A percentile compares a stretch with the other conserved stretches of the same genome.
Conservation (phyloP, 805 yeast genomes). For the Nakazawaea anatomiae region DNA sequence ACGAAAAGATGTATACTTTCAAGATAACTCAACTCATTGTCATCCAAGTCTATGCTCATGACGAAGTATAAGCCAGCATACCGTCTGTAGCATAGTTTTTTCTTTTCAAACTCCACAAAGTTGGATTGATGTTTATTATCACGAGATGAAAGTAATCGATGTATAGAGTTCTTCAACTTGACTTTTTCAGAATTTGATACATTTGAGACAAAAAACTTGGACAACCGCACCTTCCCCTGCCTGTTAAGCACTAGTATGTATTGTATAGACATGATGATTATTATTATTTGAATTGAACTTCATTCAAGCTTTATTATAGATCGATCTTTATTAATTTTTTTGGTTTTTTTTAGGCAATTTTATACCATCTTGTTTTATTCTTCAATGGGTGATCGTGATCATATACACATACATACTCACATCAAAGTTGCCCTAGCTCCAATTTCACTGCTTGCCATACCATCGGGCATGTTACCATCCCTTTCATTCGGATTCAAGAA, state of each 20-base stretch:
- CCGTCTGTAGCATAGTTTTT: slow-evolving; percentile 75
- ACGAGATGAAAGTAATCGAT: slow-evolving; percentile 71
- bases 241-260: slow-evolving; percentile 80
- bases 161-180: slow-evolving; percentile 55
- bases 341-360: too few species aligned
- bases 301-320: neutral
- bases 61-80: slow-evolving; percentile 91
- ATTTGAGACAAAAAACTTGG: slow-evolving; percentile 57
- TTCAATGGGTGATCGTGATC: too few species aligned
- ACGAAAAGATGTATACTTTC: slow-evolving; percentile 86
- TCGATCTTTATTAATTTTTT: neutral
- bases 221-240: slow-evolving; percentile 87
- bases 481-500: slow-evolving; percentile 61
- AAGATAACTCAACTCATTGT: slow-evolving; percentile 76
- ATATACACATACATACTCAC: slow-evolving; percentile 31
- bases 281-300: neutral
- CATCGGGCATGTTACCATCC: slow-evolving; percentile 86
- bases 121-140: slow-evolving; percentile 72
- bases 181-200: slow-evolving; percentile 37
- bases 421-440: slow-evolving; percentile 84
- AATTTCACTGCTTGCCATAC: slow-evolving; percentile 69
- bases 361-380: too few species aligned
- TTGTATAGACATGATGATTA: slow-evolving; percentile 60
- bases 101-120: slow-evolving; percentile 36
- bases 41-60: slow-evolving; percentile 72